A percentile compares a stretch with the other conserved stretches of the same genome.
Conservation (phyloP, 768 basidiomycete species). For the Pisolithus albus region DNA sequence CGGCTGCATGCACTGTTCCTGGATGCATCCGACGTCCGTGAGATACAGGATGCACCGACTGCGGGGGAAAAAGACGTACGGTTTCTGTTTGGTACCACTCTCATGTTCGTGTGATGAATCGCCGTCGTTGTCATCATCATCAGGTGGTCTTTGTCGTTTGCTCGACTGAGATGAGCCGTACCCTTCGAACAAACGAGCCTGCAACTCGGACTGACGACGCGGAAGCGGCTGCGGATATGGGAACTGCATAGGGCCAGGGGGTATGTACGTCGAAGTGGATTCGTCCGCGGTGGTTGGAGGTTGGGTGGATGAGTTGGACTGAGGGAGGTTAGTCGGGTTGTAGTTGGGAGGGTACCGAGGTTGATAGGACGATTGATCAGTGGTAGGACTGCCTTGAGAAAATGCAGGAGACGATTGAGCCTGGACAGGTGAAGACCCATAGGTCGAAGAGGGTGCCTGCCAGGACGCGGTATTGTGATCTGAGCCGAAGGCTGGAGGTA, state of each 20-base stretch:
- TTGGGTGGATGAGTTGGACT: slow-evolving; percentile 10
- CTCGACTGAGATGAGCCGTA: slow-evolving; percentile 2
- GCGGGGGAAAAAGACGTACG: slow-evolving; percentile 7
- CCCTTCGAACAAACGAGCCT: slow-evolving; percentile 18
- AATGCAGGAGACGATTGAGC: slow-evolving; percentile 8
- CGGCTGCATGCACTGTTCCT: slow-evolving; percentile 61
- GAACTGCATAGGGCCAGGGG: slow-evolving; percentile 27
- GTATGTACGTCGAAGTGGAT: slow-evolving; percentile 10
- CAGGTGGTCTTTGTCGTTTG: slow-evolving; percentile 18
- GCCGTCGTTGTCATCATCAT: slow-evolving; percentile 15
- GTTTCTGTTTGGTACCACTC: slow-evolving; percentile 13
- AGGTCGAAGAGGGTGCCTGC: slow-evolving; percentile 13
- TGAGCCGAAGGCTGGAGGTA: slow-evolving; percentile 7
- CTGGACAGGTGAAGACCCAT: slow-evolving; percentile 7
- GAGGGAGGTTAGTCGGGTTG: slow-evolving; percentile 3
- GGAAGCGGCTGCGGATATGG: slow-evolving; percentile 22
- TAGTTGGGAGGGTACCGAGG: slow-evolving; percentile 3
- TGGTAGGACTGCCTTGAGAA: slow-evolving; percentile 9
- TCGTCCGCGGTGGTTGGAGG: slow-evolving; percentile 1
- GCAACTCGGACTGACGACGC: slow-evolving; percentile 23
- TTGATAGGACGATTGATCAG: slow-evolving; percentile 14
- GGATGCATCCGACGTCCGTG: slow-evolving; percentile 3
- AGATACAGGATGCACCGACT: background rate
- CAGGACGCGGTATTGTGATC: slow-evolving; percentile 3
- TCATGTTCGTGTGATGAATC: slow-evolving; percentile 19